These are phyloP conservation scores for Collybia mongolica DNA, from an alignment of 768 basidiomycete genomes.

Conservation along the genomic window DNA sequence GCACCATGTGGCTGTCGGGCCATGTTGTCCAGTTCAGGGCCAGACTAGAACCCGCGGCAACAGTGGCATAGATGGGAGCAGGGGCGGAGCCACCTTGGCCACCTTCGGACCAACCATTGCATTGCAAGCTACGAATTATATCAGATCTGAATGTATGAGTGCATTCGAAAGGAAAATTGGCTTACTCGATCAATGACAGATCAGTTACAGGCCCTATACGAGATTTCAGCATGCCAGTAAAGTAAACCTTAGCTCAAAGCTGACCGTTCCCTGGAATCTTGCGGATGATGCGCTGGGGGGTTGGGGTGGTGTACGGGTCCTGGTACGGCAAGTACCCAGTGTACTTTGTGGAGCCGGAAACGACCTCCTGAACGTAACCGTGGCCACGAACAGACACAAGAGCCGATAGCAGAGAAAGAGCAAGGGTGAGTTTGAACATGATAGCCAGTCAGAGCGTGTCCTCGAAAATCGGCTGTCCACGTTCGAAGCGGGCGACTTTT, in stretches of 20 bases:
- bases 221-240: neutral
- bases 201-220: neutral
- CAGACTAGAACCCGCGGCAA: constrained; percentile 36
- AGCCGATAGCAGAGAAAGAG: constrained; percentile 7
- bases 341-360: constrained; percentile 28
- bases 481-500: too few relatives aligned
- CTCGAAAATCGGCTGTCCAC: too few relatives aligned
- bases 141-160: neutral
- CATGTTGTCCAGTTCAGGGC: constrained; percentile 29
- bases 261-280: constrained; percentile 35
- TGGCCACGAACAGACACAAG: constrained; percentile 27
- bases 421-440: constrained; percentile 9
- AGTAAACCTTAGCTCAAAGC: too few relatives aligned
- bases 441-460: too few relatives aligned
- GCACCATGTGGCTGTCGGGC: constrained; percentile 33
- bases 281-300: constrained; percentile 39
- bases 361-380: constrained; percentile 40
- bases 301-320: constrained; percentile 29
- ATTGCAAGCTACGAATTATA: constrained; percentile 20
- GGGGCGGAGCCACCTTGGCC: constrained; percentile 21
- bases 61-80: constrained; percentile 36
- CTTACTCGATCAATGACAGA: neutral
- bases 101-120: constrained; percentile 27
- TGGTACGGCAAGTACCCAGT: constrained; percentile 35
- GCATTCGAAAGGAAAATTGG: too few relatives aligned